Evolutionary conservation across 2,329 filamentous ascomycete species (phyloP), one percentile per base, ranked within the genome.

Genomic region (Aspergillus caelatus): DNA sequence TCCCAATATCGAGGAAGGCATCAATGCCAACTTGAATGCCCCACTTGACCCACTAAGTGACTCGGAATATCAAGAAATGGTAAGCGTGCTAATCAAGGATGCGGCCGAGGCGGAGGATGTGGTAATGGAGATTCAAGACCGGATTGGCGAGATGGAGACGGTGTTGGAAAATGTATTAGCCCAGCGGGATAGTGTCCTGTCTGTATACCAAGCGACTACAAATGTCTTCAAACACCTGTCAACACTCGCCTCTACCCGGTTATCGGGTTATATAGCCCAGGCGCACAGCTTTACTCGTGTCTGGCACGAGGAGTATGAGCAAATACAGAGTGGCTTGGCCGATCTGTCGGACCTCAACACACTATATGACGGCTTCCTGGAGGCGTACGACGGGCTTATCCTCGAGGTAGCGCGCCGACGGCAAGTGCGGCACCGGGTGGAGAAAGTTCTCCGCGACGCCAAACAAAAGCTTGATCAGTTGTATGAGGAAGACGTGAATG

Each of bases 321-420:
- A 84, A 21, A 91, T 98, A 28, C 83, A 85, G 41, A 83, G 80
- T 19, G 91, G 89, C 69, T 86, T 97, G 46, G 81, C 85, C 11
- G 92, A 96, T 72, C 90, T 98, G 77, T 88, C 90, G 58, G 87
- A 88, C 26, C 86, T 97, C 71, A 85, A 88, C 12, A 83, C 87
- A n/a, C 92, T 97, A 71, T 98, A 97, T 77, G 91, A 94, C 65
- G 89, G 90, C 21, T 99, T 98, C 72, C 84, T 91, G 23, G 86
- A 88, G 58, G 92, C 93, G 0, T 98, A 99, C 73, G 91, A 93
- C 69, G 89, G 90, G 23, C 82, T 99, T 14, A 85, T 97, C 28
- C 84, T 96, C 1, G 95, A 99, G 76, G 90, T 93, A 7, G 90
- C 91, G 58, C 85, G 95, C 28, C 86, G 95, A 11, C 88, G 87